Conservation (phyloP, 129 eudicot genomes). For the Arctium minus region DNA sequence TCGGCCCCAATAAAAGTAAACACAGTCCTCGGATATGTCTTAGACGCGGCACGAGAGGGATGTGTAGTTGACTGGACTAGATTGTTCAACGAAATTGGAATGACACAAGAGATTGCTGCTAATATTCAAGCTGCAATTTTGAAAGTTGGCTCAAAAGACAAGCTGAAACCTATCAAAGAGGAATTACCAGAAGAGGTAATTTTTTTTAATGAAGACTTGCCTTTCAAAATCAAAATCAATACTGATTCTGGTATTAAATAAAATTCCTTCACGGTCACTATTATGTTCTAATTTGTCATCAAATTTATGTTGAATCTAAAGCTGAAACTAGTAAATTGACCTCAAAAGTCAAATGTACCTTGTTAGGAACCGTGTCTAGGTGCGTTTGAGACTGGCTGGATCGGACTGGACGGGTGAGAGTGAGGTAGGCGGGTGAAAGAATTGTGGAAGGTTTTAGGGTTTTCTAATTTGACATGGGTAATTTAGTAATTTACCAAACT, state of each 20-base stretch:
- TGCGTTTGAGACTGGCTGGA: too few relatives aligned
- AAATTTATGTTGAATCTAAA: background rate
- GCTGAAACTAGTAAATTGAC: background rate
- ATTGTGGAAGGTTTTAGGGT: background rate
- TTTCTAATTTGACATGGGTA: background rate
- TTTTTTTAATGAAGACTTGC: background rate
- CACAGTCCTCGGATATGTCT: slow-evolving; percentile 62
- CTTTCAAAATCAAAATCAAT: background rate
- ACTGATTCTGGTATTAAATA: background rate
- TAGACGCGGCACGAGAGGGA: slow-evolving; percentile 87
- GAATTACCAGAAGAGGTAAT: slow-evolving; percentile 88
- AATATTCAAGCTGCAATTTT: slow-evolving; percentile 42
- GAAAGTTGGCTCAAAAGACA: slow-evolving; percentile 82
- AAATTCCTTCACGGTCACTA: background rate
- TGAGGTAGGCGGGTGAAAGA: background rate
- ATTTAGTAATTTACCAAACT: background rate
- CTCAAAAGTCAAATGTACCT: background rate
- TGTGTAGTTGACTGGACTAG: slow-evolving; percentile 63
- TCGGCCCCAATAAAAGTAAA: slow-evolving; percentile 73
- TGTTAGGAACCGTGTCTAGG: background rate
- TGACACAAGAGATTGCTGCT: slow-evolving; percentile 43
- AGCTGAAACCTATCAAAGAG: slow-evolving; percentile 75
- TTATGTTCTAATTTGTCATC: background rate
- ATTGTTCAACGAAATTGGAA: slow-evolving; percentile 55
- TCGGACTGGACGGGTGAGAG: background rate